These are phyloP conservation scores for Suillus hirtellus DNA, from an alignment of 768 basidiomycete genomes.

Conservation along the genomic window DNA sequence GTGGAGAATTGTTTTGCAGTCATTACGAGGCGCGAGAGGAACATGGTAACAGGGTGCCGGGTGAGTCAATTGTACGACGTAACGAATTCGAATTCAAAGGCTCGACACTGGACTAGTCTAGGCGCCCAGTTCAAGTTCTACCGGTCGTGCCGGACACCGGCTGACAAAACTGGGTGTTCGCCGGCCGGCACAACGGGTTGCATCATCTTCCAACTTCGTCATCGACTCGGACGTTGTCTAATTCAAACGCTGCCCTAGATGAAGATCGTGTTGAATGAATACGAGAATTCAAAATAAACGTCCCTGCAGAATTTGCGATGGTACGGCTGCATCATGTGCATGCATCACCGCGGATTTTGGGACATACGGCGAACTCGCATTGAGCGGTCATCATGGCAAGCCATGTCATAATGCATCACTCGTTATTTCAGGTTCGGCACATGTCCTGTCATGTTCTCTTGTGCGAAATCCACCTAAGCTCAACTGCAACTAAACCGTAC, in stretches of 20 bases:
- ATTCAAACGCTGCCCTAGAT: neutral
- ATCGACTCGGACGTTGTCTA: too few species aligned
- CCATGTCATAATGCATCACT: neutral
- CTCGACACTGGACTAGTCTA: too few species aligned
- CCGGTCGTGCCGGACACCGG: neutral
- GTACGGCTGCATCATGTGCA: neutral
- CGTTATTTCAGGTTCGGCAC: neutral
- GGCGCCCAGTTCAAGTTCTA: neutral
- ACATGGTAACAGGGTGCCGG: conserved; percentile 32
- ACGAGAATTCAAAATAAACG: neutral
- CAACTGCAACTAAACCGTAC: neutral
- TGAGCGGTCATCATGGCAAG: neutral
- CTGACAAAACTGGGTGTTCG: neutral
- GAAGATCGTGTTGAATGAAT: neutral
- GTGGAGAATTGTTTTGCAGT: conserved; percentile 58
- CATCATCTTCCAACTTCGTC: neutral
- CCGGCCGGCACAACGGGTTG: neutral
- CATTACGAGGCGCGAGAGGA: conserved; percentile 28
- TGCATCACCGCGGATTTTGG: neutral
- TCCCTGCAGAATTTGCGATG: neutral
- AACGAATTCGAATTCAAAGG: neutral
- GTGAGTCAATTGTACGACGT: neutral
- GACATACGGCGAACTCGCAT: too few species aligned
- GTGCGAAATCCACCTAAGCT: neutral
- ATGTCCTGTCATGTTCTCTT: neutral